Evolutionary conservation across 805 yeast species (phyloP), one percentile per base, ranked within the genome.

Genomic region (Hanseniaspora vineae): DNA sequence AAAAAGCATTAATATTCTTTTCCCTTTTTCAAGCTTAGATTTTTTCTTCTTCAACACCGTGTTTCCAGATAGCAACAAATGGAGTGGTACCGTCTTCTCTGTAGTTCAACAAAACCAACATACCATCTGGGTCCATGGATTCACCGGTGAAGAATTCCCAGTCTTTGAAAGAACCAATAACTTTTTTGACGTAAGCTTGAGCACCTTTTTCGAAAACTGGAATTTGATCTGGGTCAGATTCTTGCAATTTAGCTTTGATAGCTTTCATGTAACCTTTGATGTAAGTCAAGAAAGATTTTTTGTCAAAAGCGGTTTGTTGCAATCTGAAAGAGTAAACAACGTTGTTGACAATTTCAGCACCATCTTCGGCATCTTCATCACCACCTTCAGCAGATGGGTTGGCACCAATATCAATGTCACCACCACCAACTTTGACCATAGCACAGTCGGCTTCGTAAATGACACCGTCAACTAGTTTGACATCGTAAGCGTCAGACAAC

Each of bases 111-210:
- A 92, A 80, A 60, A 88, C 87, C 67, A 92, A 74, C 98, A 92
- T 92, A 61, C 83, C 98, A 73, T 92, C 98, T 71, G 98, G 98
- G 81, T 92, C 97, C 98, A 92, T 92, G 68, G 96, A 84, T 78
- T 90, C 97, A 78, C 98, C 97, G 60, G 96, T 90, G 89, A 73
- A 92, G 80, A 92, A 92, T 69, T 92, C 98, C 95, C 94, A 92
- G 81, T 92, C 98, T 68, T 83, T 84, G 92, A 92, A 92, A 72
- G 89, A 83, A 65, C 81, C 84, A 64, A 92, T 71, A 58, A 92
- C 83, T 80, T 92, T 92, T 86, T 92, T 92, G 73, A 85, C 94
- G 80, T 89, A 92, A 61, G 85, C 72, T 61, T 81, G 77, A 62
- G 98, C 98, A 70, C 97, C 97, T 79, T 92, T 90, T 81, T 90